These are phyloP conservation scores for Salinomyces thailandicus DNA, from an alignment of 2,329 filamentous ascomycete species.

Conservation along the genomic window DNA sequence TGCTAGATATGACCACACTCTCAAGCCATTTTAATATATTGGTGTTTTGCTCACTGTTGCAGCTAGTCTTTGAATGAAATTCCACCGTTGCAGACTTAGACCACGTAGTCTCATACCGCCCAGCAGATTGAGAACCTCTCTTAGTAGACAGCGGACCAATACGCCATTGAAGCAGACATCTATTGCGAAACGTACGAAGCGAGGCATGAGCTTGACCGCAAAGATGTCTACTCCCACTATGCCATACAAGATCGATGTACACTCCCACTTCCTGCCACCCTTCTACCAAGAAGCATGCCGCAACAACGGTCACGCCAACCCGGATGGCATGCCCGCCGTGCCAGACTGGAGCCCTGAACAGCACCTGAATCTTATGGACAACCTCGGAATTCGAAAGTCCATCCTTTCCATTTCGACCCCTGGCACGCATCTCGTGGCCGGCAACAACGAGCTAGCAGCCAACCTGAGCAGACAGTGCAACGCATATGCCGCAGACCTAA, in stretches of 20 bases:
- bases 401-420: constrained; percentile 47
- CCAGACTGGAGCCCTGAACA: constrained; percentile 35
- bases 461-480: constrained; percentile 33
- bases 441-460: constrained; percentile 28
- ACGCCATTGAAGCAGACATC: too few species aligned
- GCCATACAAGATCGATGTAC: constrained; percentile 35
- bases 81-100: too few species aligned
- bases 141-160: too few species aligned
- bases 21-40: too few species aligned
- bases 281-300: constrained; percentile 32
- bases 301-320: constrained; percentile 32
- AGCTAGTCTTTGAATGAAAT: too few species aligned
- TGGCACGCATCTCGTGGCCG: constrained; percentile 38
- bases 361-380: constrained; percentile 43
- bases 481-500: constrained; percentile 31
- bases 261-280: constrained; percentile 38
- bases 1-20: too few species aligned
- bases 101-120: too few species aligned
- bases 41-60: too few species aligned
- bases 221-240: constrained; percentile 7
- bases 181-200: too few species aligned
- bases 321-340: constrained; percentile 40
- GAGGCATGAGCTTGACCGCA: too few species aligned
- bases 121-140: too few species aligned
- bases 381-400: constrained; percentile 40